Percentiles rank a stretch among this genome's conserved stretches.
Conservation (phyloP, 1,284 basidiomycete genomes). For the Leccinum griseonigrum region DNA sequence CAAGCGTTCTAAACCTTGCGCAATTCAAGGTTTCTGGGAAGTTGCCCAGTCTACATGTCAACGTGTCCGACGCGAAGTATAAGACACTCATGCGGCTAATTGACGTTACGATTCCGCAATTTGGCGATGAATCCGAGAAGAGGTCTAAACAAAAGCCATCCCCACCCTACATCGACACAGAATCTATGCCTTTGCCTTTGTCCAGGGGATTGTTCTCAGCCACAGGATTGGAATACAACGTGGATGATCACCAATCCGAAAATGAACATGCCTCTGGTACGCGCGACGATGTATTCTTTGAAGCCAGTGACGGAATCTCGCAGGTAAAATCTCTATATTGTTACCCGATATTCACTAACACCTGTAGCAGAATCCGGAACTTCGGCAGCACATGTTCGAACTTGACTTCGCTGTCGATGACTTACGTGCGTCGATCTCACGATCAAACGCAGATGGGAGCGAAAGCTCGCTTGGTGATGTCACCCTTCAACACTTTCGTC, state of each 20-base stretch:
- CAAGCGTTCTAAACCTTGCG: conserved; percentile 81
- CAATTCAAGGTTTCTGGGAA: conserved; percentile 93
- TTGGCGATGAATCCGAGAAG: conserved; percentile 53
- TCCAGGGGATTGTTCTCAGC: conserved; percentile 54
- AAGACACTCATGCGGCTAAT: conserved; percentile 92
- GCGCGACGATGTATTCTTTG: conserved; percentile 68
- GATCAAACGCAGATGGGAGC: conserved; percentile 54
- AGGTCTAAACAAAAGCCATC: conserved; percentile 26
- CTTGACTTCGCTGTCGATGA: conserved; percentile 88
- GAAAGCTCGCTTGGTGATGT: conserved; percentile 83
- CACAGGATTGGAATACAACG: conserved; percentile 59
- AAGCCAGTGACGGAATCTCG: conserved; percentile 64
- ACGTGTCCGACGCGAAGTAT: conserved; percentile 96
- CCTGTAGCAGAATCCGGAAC: conserved; percentile 45
- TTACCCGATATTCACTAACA: conserved; percentile 14
- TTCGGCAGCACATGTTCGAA: conserved; percentile 87
- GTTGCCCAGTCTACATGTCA: conserved; percentile 86
- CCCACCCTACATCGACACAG: conserved; percentile 25
- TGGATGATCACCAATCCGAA: conserved; percentile 62
- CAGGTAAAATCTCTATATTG: conserved; percentile 43
- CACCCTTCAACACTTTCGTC: conserved; percentile 76
- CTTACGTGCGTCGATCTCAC: conserved; percentile 82
- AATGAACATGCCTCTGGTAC: conserved; percentile 39
- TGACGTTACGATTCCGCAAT: conserved; percentile 87
- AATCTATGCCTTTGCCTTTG: conserved; percentile 47